Base-by-base conservation (phyloP, 2,329 filamentous ascomycete species). In the Aspergillus japonicus region DNA sequence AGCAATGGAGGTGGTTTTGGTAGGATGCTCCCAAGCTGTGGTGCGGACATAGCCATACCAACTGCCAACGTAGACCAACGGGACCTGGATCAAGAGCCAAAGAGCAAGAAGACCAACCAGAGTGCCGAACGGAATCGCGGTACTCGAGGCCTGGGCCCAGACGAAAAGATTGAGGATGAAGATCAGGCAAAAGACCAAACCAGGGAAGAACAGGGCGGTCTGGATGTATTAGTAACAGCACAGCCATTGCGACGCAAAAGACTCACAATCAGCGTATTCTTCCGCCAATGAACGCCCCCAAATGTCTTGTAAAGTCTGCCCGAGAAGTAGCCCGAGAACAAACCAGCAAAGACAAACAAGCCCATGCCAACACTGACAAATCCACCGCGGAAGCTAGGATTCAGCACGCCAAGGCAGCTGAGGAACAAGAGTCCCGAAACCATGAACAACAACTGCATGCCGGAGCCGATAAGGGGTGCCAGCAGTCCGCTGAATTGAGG, bases 291-390 rank as follows among this genome's bases (percentile, higher is more conserved):
- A 52, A 84, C 80, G 21, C 91, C 91, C 33, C 89, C 89, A 70
- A 95, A 93, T 0, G 90, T 94, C 77, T 88, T 89, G 81, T 93
- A 96, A 2, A 96, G 83, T 33, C 91, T 84, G 1, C 88, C 89
- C 2, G 91, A 95, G 76, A 92, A 95, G 77, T 96, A 96, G 11
- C 92, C 92, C 0, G 91, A 95, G 73, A 95, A 92, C 5, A 91
- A 72, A 10, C 92, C 91, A 1, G 91, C 91, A 67, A 95, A 88
- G 57, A 96, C 82, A 74, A 96, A 96, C 21, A 96, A 82, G 1
- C 90, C 91, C 26, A 93, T 82, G 6, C 89, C 91, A 47, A 95
- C 90, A 68, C 89, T 94, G 71, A 95, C 84, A 74, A 96, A 96
- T 0, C 92, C 91, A 60, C 92, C 92, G n/a, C 92, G 87, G 81